A percentile compares a stretch with the other conserved stretches of the same genome.
Evolutionary conservation across 176 grass and related monocot species (phyloP).

Genomic region (Melocanna baccifera): DNA sequence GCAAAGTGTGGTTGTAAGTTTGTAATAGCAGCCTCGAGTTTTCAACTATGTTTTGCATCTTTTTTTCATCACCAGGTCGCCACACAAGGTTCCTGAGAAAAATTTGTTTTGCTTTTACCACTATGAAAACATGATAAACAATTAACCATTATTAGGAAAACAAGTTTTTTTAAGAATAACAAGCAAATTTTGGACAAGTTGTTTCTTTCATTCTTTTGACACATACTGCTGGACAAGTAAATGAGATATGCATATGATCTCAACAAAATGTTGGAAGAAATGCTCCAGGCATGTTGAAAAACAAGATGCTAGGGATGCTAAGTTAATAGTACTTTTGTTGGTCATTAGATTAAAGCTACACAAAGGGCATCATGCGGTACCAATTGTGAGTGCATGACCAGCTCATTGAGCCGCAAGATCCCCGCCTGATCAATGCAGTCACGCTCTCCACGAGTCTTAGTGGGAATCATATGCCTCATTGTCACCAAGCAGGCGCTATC

Average conservation of each 20-base stretch:
- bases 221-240: background rate
- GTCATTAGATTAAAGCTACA: background rate
- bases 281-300: background rate
- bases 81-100: background rate
- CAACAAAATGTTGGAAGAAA: background rate
- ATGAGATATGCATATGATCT: background rate
- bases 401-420: background rate
- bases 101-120: background rate
- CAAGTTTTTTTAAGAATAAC: background rate
- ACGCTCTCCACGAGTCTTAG: no score
- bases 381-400: no score
- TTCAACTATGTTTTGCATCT: background rate
- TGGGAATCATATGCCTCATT: background rate
- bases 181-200: background rate
- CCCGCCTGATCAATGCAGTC: background rate
- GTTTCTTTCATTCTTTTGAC: background rate
- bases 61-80: background rate
- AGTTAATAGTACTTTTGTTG: background rate
- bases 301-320: background rate
- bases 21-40: conserved; percentile 23
- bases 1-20: background rate
- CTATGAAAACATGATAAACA: background rate
- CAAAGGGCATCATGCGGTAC: background rate
- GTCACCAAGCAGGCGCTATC: background rate
- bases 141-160: background rate